Conservation (phyloP, 441 rosid genomes). For the Manihot esculenta region DNA sequence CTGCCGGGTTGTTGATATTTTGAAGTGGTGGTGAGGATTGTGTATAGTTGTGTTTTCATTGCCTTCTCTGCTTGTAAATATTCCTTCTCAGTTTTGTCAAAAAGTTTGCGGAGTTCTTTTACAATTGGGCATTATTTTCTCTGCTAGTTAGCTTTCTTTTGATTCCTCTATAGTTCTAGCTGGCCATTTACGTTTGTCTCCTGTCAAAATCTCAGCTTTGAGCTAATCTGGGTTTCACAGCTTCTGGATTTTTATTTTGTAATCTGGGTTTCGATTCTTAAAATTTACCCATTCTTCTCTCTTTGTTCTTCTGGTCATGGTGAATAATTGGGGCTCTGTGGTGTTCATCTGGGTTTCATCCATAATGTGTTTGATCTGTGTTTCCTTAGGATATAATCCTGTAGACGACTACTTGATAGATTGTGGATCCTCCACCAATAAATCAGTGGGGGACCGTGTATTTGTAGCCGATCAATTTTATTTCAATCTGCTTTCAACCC, state of each 20-base stretch:
- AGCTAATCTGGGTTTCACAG: neutral
- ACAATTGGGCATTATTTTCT: neutral
- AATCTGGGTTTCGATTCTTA: neutral
- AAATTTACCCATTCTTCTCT: neutral
- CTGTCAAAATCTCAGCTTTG: neutral
- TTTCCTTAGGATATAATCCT: slow-evolving; percentile 48
- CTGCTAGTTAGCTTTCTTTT: neutral
- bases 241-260: neutral
- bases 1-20: slow-evolving; percentile 2
- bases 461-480: slow-evolving; percentile 51
- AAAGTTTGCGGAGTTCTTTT: neutral
- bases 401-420: slow-evolving; percentile 54
- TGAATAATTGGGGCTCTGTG: slow-evolving; percentile 22
- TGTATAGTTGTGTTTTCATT: neutral
- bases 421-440: slow-evolving; percentile 64
- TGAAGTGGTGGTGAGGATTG: neutral
- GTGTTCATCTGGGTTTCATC: slow-evolving; percentile 36
- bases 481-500: slow-evolving; percentile 33
- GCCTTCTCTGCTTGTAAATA: neutral
- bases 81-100: slow-evolving; percentile 5
- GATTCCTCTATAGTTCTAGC: neutral
- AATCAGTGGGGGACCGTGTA: slow-evolving; percentile 39
- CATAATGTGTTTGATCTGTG: slow-evolving; percentile 28
- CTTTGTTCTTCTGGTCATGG: slow-evolving; percentile 33
- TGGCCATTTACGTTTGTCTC: neutral